phyloP scores from a whole-genome alignment of 2,329 filamentous ascomycete species.

The Fusarium sororula region DNA sequence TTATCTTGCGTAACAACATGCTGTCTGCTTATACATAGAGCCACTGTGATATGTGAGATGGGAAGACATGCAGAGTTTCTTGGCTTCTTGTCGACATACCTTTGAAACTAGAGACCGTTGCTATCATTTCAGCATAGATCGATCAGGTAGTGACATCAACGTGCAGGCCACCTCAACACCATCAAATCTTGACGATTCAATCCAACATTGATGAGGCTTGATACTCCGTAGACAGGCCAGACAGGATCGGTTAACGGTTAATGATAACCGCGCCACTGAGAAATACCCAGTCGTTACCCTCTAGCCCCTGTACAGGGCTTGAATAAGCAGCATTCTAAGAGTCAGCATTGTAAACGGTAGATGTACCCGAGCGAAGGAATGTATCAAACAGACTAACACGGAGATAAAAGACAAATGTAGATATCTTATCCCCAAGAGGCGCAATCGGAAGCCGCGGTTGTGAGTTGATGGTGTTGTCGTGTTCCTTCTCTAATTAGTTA shows the following conservation, averaged over 20 bases:
- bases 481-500: neutral
- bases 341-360: neutral
- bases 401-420: neutral
- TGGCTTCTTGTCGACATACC: neutral
- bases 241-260: slow-evolving; percentile 29
- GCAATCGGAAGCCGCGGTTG: neutral
- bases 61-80: neutral
- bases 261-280: slow-evolving; percentile 13
- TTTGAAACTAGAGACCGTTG: neutral
- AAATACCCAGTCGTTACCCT: neutral
- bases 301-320: neutral
- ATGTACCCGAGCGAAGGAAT: neutral
- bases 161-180: neutral
- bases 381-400: neutral
- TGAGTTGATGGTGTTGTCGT: slow-evolving; percentile 5
- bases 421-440: neutral
- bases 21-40: neutral
- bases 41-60: neutral
- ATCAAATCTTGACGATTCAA: neutral
- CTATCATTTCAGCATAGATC: neutral
- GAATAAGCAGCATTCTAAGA: neutral
- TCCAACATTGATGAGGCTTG: neutral
- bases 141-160: neutral
- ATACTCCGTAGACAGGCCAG: neutral
- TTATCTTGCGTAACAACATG: neutral